Conservation (phyloP, 345 rosid species). For the Populus deltoides region DNA sequence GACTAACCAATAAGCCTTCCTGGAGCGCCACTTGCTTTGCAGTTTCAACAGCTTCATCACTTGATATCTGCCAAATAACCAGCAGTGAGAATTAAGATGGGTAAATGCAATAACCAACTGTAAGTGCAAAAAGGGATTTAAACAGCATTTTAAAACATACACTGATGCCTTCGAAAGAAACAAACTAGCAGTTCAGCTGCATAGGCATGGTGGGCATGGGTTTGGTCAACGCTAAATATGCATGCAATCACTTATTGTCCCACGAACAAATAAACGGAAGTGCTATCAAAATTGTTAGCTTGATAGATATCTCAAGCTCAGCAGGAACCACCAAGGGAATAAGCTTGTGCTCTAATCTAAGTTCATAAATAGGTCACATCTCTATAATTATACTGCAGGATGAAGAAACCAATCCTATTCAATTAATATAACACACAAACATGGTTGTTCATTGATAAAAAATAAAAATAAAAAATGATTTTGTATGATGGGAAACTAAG, state of each 20-base stretch:
- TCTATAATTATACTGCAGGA: no score
- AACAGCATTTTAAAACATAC: not conserved
- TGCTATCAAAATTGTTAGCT: not conserved
- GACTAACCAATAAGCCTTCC: slow-evolving; percentile 94
- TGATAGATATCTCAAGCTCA: no score
- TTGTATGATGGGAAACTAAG: no score
- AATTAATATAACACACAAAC: no score
- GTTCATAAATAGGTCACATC: no score
- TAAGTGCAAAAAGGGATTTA: not conserved
- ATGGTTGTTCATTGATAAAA: no score
- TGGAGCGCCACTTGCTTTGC: slow-evolving; percentile 93
- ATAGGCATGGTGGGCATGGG: not conserved
- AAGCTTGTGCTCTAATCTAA: no score
- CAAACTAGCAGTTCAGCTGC: not conserved
- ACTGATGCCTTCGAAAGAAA: not conserved
- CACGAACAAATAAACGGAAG: not conserved
- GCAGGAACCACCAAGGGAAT: no score
- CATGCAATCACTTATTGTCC: not conserved
- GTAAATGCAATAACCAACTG: not conserved
- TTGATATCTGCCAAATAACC: slow-evolving; percentile 57
- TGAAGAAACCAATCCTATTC: no score
- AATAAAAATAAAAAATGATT: no score
- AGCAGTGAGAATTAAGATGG: not conserved
- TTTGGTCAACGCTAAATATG: slow-evolving; percentile 1
- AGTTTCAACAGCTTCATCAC: slow-evolving; percentile 92